Evolutionary conservation across 2,329 filamentous ascomycete genomes (phyloP), one percentile per base, ranked within the genome.

Genomic region (Aspergillus luchuensis): DNA sequence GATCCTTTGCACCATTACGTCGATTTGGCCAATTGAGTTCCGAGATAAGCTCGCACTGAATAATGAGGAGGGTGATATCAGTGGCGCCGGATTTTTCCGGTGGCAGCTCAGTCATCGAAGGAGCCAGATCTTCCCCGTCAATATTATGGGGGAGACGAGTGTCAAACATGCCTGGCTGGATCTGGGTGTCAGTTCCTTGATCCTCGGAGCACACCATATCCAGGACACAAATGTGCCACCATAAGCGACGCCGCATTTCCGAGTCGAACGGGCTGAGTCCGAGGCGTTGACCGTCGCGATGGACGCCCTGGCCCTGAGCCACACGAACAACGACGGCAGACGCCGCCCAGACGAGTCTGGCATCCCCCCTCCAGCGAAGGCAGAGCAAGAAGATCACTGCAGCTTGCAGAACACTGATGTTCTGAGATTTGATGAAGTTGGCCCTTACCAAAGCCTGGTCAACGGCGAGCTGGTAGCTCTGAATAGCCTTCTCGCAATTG

Each of bases 171-270:
- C 50, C 63, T 1, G 59, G 60, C 4, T 55, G 33, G n/a, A 74
- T 69, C 41, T 70, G 66, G 0, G 65, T 68, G 51, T 72, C 71
- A 0, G 63, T 63, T 0, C 62, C 69, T 38, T 73, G 64, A 11
- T 74, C 71, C 51, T 71, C 66, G 5, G 68, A 69, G n/a, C 56
- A 64, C 17, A 67, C 66, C 56, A 69, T 65, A 21, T 74, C 72
- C 4, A 74, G 59, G 4, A 69, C 60, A 38, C 70, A 68, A 2
- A 74, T 63, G 55, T 70, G 64, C 69, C 70, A 74, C 71, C 71
- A 73, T 7, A 73, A 33, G 7, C 69, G 63, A 23, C 71, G 69
- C 4, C 70, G 67, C 33, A 73, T 69, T 41, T 73, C 71, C 4
- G 58, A 61, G 1, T 70, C 63, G 10, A 71, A 72, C 0, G 62